Base-by-base conservation (phyloP, 1,284 basidiomycete genomes). In the Apiotrichum sp. region DNA sequence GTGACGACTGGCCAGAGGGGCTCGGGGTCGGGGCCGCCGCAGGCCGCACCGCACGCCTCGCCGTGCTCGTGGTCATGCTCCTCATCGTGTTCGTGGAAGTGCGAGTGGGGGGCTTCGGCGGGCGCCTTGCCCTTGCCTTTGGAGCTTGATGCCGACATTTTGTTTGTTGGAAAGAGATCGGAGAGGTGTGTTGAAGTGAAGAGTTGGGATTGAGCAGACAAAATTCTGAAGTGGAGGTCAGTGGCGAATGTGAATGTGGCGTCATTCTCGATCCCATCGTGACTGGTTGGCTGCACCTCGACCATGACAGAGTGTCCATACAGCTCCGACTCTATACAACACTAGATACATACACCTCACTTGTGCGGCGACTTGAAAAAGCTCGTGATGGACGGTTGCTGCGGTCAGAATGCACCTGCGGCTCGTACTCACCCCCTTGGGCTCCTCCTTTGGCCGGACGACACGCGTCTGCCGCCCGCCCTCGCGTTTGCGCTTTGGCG, bases 371-470 rank as follows among this genome's bases (percentile, higher is more conserved):
- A 65, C 50, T 65, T 64, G 61, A 72, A 72, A 50, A 72, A 70
- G 47, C 53, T 65, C 47, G 66, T 69, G 22, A 72, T 72, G 6
- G 64, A 53, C n/a, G 65, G 65, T 66, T 72, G 70, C 64, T 68
- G 47, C 10, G n/a, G 49, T 53, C 22, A 52, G 46, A 39, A 5
- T 10, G 29, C 47, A 39, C n/a, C 39, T 33, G 22, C 35, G 1
- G n/a, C 11, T 3, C 33, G 6, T n/a, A 59, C 63, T 61, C 44
- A 68, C 69, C 3, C 38, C 63, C 43, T 61, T 63, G 32, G 47
- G 50, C 40, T 51, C 54, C 22, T 64, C 65, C 40, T 63, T 64
- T 48, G 31, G 31, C 56, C 70, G 56, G 1, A 63, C 47, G 2
- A 73, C 64, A 53, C 68, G 68, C 1, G 68, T 73, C 58, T 66